Conservation (phyloP, 257 asterid species). For the Rauvolfia tetraphylla region DNA sequence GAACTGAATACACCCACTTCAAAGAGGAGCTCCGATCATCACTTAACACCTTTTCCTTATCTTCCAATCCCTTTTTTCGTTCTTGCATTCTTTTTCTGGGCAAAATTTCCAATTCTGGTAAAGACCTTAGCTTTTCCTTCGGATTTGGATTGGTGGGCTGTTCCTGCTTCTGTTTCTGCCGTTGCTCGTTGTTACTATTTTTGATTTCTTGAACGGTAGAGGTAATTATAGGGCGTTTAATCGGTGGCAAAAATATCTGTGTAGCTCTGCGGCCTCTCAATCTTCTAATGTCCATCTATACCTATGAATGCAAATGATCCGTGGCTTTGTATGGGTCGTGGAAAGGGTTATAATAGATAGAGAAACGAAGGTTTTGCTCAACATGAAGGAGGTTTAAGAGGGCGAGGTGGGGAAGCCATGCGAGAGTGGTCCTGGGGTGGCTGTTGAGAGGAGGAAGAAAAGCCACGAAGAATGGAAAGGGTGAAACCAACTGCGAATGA, state of each 20-base stretch:
- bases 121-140: background rate
- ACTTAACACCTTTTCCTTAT: background rate
- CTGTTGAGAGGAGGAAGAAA: slow-evolving; percentile 7
- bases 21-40: background rate
- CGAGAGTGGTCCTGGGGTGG: background rate
- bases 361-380: background rate
- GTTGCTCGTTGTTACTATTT: background rate
- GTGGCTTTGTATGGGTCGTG: background rate
- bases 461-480: slow-evolving; percentile 5
- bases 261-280: slow-evolving; percentile 16
- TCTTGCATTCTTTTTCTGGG: background rate
- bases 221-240: slow-evolving; percentile 20
- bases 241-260: slow-evolving; percentile 8
- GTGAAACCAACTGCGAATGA: background rate
- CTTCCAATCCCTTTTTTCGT: background rate
- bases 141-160: background rate
- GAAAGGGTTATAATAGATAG: background rate
- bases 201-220: slow-evolving; percentile 9
- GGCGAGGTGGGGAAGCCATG: background rate
- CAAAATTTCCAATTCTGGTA: background rate
- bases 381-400: background rate
- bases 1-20: slow-evolving; percentile 45
- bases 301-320: background rate
- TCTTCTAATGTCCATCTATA: slow-evolving; percentile 21
- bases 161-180: background rate